Evolutionary conservation across 345 rosid species (phyloP).

Genomic region (Salix koriyanagi): DNA sequence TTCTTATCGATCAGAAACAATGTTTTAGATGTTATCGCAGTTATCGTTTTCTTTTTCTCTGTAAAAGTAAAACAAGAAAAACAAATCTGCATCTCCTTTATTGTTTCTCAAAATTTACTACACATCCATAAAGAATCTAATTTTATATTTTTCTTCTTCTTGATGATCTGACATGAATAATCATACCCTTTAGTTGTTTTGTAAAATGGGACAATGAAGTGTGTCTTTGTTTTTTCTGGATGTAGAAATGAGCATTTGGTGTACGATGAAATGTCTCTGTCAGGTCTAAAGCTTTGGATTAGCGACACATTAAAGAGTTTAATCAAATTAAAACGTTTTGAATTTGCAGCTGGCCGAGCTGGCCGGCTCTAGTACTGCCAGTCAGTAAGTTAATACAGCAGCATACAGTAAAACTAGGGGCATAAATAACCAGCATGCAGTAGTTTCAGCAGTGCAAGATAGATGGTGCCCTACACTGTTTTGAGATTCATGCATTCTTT

Average conservation of each 20-base stretch:
- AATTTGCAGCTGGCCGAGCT: constrained; percentile 61
- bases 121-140: too few relatives aligned
- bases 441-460: constrained; percentile 57
- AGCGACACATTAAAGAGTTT: neutral
- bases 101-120: too few relatives aligned
- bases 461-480: constrained; percentile 42
- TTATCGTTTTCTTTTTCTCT: too few relatives aligned
- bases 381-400: constrained; percentile 74
- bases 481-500: neutral
- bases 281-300: neutral
- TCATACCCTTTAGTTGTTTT: too few relatives aligned
- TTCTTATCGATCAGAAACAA: too few relatives aligned
- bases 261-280: neutral
- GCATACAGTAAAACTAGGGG: constrained; percentile 49
- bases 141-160: too few relatives aligned
- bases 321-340: neutral
- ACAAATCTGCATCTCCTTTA: too few relatives aligned
- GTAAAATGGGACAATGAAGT: neutral
- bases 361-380: constrained; percentile 69
- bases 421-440: constrained; percentile 58
- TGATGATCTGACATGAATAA: too few relatives aligned
- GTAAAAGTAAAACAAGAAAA: too few relatives aligned
- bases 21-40: too few relatives aligned
- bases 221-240: neutral
- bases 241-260: neutral